Conservation (phyloP, 2,329 filamentous ascomycete species). For the Cercospora sp. region DNA sequence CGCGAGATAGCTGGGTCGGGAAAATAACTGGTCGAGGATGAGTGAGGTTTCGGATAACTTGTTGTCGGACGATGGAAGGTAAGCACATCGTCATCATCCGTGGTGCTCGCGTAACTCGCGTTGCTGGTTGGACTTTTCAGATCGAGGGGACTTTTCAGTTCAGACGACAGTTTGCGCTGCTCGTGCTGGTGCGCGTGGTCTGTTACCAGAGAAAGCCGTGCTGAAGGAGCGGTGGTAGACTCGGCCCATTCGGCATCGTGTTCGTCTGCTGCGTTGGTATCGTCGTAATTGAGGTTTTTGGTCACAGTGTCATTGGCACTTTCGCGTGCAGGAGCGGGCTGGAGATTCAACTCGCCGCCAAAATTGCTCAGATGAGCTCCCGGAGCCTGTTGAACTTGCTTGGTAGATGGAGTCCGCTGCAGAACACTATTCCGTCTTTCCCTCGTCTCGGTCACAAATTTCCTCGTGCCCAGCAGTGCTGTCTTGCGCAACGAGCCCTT, state of each 20-base stretch:
- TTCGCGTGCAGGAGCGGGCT: slow-evolving; percentile 1
- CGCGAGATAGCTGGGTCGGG: slow-evolving; percentile 26
- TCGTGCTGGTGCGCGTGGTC: slow-evolving; percentile 24
- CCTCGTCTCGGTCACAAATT: slow-evolving; percentile 58
- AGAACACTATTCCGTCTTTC: slow-evolving; percentile 46
- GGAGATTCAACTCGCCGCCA: background rate
- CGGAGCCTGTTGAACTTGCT: slow-evolving; percentile 20
- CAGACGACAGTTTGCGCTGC: slow-evolving; percentile 17
- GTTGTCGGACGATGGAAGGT: slow-evolving; percentile 54
- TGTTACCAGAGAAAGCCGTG: slow-evolving; percentile 35
- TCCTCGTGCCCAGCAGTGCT: slow-evolving; percentile 73
- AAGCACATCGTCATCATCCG: slow-evolving; percentile 77
- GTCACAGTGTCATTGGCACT: slow-evolving; percentile 20
- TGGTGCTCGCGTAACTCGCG: slow-evolving; percentile 68
- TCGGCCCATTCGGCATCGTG: slow-evolving; percentile 36
- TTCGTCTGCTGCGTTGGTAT: slow-evolving; percentile 34
- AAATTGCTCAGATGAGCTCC: background rate
- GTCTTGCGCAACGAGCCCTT: slow-evolving; percentile 86
- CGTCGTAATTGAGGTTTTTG: slow-evolving; percentile 43
- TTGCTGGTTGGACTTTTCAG: slow-evolving; percentile 48
- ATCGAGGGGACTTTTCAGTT: slow-evolving; percentile 35
- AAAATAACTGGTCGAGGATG: slow-evolving; percentile 34
- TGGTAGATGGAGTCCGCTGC: slow-evolving; percentile 38
- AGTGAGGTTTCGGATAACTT: slow-evolving; percentile 27
- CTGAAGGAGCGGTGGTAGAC: slow-evolving; percentile 30